phyloP scores from a whole-genome alignment of 306 rosid species.

The Canavalia ensiformis region DNA sequence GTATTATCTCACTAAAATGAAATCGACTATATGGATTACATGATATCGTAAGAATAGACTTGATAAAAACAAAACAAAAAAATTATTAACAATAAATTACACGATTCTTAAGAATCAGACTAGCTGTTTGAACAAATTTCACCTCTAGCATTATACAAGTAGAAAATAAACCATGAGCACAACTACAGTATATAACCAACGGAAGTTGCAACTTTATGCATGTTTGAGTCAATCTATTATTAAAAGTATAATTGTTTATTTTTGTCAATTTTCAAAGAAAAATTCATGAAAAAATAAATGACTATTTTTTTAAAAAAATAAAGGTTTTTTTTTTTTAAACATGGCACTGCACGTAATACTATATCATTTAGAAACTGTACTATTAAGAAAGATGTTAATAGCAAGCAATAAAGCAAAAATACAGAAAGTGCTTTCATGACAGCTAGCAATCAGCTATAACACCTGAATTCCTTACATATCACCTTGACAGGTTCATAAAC shows the following conservation, averaged over 20 bases:
- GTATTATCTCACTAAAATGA: too few species aligned
- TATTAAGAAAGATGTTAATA: background rate
- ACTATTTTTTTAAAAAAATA: background rate
- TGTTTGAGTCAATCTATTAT: too few species aligned
- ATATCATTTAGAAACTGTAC: background rate
- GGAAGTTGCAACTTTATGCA: too few species aligned
- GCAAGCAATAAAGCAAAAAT: background rate
- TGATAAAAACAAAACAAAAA: background rate
- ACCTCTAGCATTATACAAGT: too few species aligned
- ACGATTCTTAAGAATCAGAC: background rate
- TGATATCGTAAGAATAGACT: background rate
- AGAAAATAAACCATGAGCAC: too few species aligned
- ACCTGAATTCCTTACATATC: background rate
- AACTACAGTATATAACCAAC: too few species aligned
- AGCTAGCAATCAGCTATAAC: conserved; percentile 26
- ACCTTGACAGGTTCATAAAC: conserved; percentile 18
- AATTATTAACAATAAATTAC: background rate
- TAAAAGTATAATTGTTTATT: too few species aligned
- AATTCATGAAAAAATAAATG: too few species aligned
- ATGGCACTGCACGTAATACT: background rate
- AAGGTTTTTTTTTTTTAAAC: background rate
- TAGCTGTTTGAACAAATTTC: too few species aligned
- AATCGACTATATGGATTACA: too few species aligned
- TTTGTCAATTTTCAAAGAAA: too few species aligned
- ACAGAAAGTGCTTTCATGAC: background rate